phyloP scores from a whole-genome alignment of 1,284 basidiomycete genomes.

The Ustilago curta region DNA sequence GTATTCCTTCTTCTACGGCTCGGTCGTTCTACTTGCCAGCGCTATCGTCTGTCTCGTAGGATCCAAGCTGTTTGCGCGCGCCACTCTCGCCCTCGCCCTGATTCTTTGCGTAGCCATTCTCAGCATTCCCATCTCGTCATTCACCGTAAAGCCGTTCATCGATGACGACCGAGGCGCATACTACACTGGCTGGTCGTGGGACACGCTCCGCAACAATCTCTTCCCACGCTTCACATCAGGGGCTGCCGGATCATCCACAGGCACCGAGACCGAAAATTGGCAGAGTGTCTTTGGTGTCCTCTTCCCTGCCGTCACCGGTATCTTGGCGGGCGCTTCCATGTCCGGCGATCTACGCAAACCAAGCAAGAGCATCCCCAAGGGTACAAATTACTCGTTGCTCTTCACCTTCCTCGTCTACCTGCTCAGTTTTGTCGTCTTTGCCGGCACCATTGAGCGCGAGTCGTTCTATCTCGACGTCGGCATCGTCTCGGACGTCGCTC shows the following conservation, averaged over 20 bases:
- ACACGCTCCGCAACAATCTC: conserved; percentile 61
- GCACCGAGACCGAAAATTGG: conserved; percentile 57
- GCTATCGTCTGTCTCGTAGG: conserved; percentile 67
- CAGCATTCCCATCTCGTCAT: conserved; percentile 64
- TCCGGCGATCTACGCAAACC: conserved; percentile 68
- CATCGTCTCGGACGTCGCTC: conserved; percentile 65
- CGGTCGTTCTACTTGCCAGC: conserved; percentile 58
- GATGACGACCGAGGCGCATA: conserved; percentile 64
- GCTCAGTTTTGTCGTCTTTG: conserved; percentile 63
- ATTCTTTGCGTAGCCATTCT: conserved; percentile 61
- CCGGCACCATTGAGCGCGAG: conserved; percentile 64
- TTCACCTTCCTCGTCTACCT: conserved; percentile 67
- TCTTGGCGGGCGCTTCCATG: conserved; percentile 68
- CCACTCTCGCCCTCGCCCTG: conserved; percentile 63
- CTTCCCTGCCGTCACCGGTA: conserved; percentile 68
- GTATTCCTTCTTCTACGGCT: conserved; percentile 66
- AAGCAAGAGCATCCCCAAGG: conserved; percentile 69
- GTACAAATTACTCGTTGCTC: conserved; percentile 66
- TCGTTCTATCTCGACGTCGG: conserved; percentile 66
- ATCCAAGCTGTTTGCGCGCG: conserved; percentile 63
- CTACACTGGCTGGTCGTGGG: conserved; percentile 65
- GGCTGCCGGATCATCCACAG: conserved; percentile 63
- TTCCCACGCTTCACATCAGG: conserved; percentile 66
- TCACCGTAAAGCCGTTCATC: conserved; percentile 61
- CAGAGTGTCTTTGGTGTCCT: conserved; percentile 67